These are phyloP conservation scores for Pistacia atlantica DNA, from an alignment of 345 rosid genomes.

Conservation along the genomic window DNA sequence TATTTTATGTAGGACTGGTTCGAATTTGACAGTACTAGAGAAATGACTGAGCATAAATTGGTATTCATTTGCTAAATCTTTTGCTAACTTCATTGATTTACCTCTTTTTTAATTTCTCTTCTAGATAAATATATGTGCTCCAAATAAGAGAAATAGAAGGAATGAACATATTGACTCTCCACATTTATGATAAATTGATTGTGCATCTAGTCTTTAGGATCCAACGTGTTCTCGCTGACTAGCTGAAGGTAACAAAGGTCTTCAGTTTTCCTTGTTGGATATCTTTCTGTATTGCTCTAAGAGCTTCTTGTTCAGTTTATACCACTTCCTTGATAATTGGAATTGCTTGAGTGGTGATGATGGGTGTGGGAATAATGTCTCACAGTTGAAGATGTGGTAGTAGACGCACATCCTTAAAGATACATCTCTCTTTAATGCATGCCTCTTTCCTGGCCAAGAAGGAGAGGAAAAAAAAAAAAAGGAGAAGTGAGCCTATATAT, in stretches of 20 bases:
- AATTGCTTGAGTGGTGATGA: neutral
- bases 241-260: neutral
- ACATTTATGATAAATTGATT: neutral
- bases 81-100: neutral
- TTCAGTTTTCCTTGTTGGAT: neutral
- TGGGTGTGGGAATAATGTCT: neutral
- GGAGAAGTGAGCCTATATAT: neutral
- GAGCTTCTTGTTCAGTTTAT: neutral
- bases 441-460: neutral
- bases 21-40: constrained; percentile 26
- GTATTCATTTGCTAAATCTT: constrained; percentile 28
- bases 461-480: neutral
- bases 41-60: constrained; percentile 34
- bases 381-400: neutral
- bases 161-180: neutral
- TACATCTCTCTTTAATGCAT: neutral
- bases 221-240: neutral
- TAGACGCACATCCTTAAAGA: neutral
- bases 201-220: neutral
- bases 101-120: neutral
- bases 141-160: neutral
- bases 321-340: neutral
- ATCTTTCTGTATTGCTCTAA: neutral
- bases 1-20: constrained; percentile 57
- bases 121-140: neutral